Evolutionary conservation across 202 grass and related monocot species (phyloP).

Genomic region (Panicum virgatum): DNA sequence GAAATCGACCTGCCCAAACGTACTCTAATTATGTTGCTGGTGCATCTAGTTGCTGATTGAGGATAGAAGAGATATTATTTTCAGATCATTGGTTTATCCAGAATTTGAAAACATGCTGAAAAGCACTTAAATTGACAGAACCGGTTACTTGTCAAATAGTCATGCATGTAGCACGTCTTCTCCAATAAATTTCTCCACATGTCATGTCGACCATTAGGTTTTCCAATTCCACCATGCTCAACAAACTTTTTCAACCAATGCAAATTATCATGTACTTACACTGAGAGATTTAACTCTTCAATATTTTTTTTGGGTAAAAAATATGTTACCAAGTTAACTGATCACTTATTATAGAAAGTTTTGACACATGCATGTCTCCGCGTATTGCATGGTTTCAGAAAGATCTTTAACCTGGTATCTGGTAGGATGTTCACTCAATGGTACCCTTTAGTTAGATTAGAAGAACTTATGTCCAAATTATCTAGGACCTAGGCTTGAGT

Average conservation of each 20-base stretch:
- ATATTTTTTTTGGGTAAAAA: not conserved
- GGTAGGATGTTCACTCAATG: not conserved
- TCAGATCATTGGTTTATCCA: not conserved
- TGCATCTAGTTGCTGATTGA: slow-evolving; percentile 5
- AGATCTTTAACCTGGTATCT: not conserved
- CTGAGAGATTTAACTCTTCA: not conserved
- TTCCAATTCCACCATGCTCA: not conserved
- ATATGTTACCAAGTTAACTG: not conserved
- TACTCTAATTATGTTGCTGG: slow-evolving; percentile 8
- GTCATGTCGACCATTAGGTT: not conserved
- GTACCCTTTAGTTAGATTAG: not conserved
- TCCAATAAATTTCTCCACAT: not conserved
- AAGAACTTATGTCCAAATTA: slow-evolving; percentile 5
- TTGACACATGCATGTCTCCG: slow-evolving; percentile 14
- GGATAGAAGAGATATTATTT: not conserved
- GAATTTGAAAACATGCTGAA: not conserved
- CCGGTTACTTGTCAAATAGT: not conserved
- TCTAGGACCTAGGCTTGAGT: not conserved
- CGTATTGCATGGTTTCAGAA: slow-evolving; percentile 2
- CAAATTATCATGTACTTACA: not conserved
- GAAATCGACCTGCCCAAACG: not conserved
- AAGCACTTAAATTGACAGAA: not conserved
- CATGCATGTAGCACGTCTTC: not conserved
- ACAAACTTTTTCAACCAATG: not conserved
- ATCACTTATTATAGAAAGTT: not conserved